phyloP scores from a whole-genome alignment of 495 filamentous ascomycete species.

The Aspergillus panamensis region DNA sequence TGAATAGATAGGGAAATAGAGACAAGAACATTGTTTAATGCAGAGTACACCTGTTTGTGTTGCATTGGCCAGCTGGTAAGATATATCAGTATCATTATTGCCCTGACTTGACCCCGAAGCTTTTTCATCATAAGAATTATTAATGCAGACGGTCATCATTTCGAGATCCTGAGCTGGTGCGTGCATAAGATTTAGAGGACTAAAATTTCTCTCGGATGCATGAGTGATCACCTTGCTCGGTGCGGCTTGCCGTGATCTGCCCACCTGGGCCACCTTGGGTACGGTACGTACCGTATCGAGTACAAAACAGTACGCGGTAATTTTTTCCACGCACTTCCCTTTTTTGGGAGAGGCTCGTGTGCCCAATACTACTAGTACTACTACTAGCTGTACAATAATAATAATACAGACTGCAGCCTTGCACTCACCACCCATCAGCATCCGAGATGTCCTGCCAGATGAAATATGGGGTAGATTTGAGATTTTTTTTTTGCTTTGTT shows the following conservation, averaged over 20 bases:
- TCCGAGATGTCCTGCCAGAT: constrained; percentile 1
- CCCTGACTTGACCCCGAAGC: too few relatives aligned
- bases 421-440: neutral
- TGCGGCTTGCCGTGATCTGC: constrained; percentile 23
- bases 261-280: neutral
- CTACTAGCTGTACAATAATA: too few relatives aligned
- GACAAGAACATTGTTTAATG: neutral
- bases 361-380: too few relatives aligned
- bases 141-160: neutral
- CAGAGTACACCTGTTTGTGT: too few relatives aligned
- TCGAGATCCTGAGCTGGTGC: neutral
- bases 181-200: constrained; percentile 1
- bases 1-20: neutral
- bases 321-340: constrained; percentile 2
- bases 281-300: constrained; percentile 6
- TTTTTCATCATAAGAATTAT: neutral
- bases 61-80: too few relatives aligned
- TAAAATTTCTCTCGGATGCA: constrained; percentile 14
- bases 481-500: neutral
- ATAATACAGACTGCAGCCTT: neutral
- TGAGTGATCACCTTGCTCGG: constrained; percentile 15
- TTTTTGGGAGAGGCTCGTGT: constrained; percentile 13
- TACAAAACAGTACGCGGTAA: constrained; percentile 13
- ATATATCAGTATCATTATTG: too few relatives aligned
- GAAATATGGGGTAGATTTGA: neutral